Evolutionary conservation across 2,329 filamentous ascomycete genomes (phyloP), one percentile per base, ranked within the genome.

Genomic region (Clonostachys sp.): DNA sequence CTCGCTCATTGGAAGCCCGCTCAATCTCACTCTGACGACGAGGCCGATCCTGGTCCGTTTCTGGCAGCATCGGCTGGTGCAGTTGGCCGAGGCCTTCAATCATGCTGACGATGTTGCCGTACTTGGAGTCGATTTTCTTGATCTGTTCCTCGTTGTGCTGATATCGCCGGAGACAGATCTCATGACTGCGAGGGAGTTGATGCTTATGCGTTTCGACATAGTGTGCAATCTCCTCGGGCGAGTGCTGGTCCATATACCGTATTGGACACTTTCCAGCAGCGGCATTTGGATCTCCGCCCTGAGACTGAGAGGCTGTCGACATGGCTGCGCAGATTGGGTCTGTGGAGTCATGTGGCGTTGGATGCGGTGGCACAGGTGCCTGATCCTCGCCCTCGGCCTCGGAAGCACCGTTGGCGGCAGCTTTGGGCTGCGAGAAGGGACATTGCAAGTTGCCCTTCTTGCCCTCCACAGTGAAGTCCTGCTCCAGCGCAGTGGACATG

Each of bases 171-270:
- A 97, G 84, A 65, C 92, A 97, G 41, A 96, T 81, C 62, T 95
- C 90, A 67, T 97, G 92, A 63, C 91, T 96, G 57, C 92, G 83
- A 10, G 92, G 92, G 46, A 97, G 80, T 65, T 96, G 88, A 67
- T 97, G 91, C 65, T 96, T 96, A 71, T 96, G 91, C 45, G 85
- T 91, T 64, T 96, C 89, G 60, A 97, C 90, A 64, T 96, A 97
- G 59, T 87, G 83, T 13, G 92, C 92, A 51, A 97, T 86, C 62
- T 96, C 91, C 70, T 96, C 89, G 3, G 92, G 89, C 3, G 90
- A 91, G 61, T 96, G 91, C 64, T 95, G 86, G 65, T 96, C 87
- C 61, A 96, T 75, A 69, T 87, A 96, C 43, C 92, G 87, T 50
- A 97, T 97, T 4, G 92, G 92, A 65, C 92, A 97, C 61, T 90